Evolutionary conservation across 352 stramenopile species (phyloP), one percentile per base, ranked within the genome.

Genomic region (Phytophthora fragariaefolia): DNA sequence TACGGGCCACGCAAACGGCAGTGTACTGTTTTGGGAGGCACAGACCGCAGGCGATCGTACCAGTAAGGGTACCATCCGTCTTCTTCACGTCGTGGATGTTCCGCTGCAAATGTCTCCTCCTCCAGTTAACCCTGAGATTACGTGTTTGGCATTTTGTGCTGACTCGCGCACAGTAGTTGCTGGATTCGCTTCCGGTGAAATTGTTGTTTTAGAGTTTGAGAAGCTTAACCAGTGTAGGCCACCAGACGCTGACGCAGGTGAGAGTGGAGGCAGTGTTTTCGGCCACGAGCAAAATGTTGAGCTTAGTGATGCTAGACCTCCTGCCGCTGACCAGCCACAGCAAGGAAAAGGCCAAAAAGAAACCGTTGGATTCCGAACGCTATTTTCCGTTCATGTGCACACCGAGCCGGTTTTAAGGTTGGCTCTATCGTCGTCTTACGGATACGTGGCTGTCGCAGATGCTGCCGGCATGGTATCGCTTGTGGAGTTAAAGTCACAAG

Each of bases 11-110:
- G 60, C 59, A 6, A 83, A 90, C 51, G 81, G 83, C 4, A 57
- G 48, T 26, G 78, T 92, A 20, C 42, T 85, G 4, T 83, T 95
- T 34, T 92, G 86, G 84, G 86, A 92, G 51, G 49, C 81, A 7
- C 57, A 79, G 18, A 51, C 73, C n/a, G 73, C 82, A 17, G 63
- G 71, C 0, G 80, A 95, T 24, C 71, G 63, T 3, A 26, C 72
- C 2, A 92, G 86, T 65, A 84, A 79, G 27, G 86, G 86, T 23
- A 57, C 67, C 4, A 60, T 93, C 7, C 72, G 76, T 22, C 69
- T 92, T 22, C 63, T 95, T 22, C 78, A 92, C 66, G 70, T 81
- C 8, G 42, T 91, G 1, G 64, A 89, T 59, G 66, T 81, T 10
- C 50, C 71, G 0, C 49, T 75, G 0, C 74, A 85, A 49, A 73